A percentile compares a stretch with the other conserved stretches of the same genome.
phyloP scores from a whole-genome alignment of 2,329 filamentous ascomycete genomes.

The Xylariaceae sp. region DNA sequence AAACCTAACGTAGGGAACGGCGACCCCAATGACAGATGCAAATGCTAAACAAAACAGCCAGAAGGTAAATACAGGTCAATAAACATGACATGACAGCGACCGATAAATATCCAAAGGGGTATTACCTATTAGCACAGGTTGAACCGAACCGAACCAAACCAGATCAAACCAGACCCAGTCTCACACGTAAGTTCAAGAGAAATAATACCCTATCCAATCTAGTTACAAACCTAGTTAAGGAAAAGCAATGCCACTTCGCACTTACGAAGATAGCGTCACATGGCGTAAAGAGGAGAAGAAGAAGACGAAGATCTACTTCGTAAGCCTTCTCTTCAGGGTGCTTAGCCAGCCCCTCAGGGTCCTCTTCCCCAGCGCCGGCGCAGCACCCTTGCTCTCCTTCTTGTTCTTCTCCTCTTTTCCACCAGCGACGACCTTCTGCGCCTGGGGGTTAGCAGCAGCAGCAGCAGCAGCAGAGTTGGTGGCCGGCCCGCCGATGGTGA shows the following conservation, averaged over 20 bases:
- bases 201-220: neutral
- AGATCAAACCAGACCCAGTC: constrained; percentile 24
- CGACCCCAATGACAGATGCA: neutral
- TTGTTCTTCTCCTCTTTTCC: constrained; percentile 25
- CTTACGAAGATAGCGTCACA: neutral
- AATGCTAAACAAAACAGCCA: neutral
- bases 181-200: constrained; percentile 4
- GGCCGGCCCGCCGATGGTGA: constrained; percentile 55
- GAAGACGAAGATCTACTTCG: constrained; percentile 2
- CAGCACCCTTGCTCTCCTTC: constrained; percentile 18
- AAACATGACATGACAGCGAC: neutral
- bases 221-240: neutral
- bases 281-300: neutral
- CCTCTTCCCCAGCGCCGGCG: constrained; percentile 1
- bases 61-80: neutral
- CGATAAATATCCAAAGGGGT: neutral
- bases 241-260: too few relatives aligned
- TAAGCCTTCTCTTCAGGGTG: constrained; percentile 13
- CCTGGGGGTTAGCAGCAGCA: neutral
- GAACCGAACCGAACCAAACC: neutral
- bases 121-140: neutral
- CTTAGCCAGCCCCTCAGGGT: constrained; percentile 12
- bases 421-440: constrained; percentile 24
- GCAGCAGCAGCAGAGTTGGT: neutral
- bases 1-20: too few relatives aligned